Percentiles rank a stretch among this genome's conserved stretches.
Conservation (phyloP, 805 yeast species). For the Pichia phayaonensis region DNA sequence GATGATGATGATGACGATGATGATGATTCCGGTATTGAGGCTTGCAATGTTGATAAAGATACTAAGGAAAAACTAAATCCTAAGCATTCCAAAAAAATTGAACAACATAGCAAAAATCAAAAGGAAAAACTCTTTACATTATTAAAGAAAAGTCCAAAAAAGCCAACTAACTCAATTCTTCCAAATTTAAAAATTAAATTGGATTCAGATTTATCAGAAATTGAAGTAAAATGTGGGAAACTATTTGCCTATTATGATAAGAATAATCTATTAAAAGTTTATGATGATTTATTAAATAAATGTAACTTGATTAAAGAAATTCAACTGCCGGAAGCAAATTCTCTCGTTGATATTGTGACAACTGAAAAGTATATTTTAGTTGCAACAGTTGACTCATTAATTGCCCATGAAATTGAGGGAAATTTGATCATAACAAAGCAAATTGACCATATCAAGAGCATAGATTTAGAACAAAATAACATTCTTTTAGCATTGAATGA, state of each 20-base stretch:
- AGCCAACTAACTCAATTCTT: not conserved
- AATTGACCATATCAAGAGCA: not conserved
- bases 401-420: constrained; percentile 8
- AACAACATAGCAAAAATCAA: not conserved
- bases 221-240: constrained; percentile 9
- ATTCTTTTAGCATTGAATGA: constrained; percentile 14
- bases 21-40: constrained; percentile 18
- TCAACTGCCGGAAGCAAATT: constrained; percentile 3
- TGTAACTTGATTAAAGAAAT: not conserved
- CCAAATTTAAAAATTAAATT: not conserved
- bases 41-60: constrained; percentile 12
- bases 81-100: not conserved
- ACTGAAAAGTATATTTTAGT: constrained; percentile 13
- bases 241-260: constrained; percentile 18
- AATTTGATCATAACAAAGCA: not conserved
- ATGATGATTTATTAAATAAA: constrained; percentile 12
- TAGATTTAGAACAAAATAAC: constrained; percentile 12
- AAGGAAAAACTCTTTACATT: constrained; percentile 1
- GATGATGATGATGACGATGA: constrained; percentile 3
- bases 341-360: constrained; percentile 14
- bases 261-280: constrained; percentile 15
- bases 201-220: not conserved
- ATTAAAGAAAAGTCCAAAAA: not conserved
- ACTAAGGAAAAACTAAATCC: not conserved
- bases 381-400: constrained; percentile 10